phyloP scores from a whole-genome alignment of 768 basidiomycete genomes.

The Boletus sp. region DNA sequence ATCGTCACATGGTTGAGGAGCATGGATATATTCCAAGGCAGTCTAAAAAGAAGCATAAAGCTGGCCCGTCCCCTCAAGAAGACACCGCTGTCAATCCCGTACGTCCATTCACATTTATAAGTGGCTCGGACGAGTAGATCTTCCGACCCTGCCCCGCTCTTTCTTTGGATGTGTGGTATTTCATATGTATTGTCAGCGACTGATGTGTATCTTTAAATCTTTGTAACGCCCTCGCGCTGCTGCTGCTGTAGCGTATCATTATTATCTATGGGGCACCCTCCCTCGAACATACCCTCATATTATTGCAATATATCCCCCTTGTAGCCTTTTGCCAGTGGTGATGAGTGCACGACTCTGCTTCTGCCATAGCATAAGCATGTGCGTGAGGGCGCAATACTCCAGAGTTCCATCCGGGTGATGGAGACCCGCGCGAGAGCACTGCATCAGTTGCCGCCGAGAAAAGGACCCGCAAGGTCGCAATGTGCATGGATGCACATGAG shows the following conservation, averaged over 20 bases:
- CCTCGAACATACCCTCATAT: conserved; percentile 16
- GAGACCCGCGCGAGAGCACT: conserved; percentile 6
- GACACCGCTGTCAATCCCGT: conserved; percentile 24
- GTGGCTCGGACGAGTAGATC: conserved; percentile 27
- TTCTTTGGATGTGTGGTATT: conserved; percentile 13
- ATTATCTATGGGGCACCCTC: conserved; percentile 16
- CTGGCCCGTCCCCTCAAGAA: conserved; percentile 30
- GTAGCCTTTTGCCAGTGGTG: conserved; percentile 17
- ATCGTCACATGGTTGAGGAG: conserved; percentile 53
- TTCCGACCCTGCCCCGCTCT: not conserved
- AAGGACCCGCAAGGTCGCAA: not conserved
- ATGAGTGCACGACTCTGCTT: not conserved
- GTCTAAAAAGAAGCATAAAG: conserved; percentile 44
- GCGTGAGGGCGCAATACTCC: not conserved
- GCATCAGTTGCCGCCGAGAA: not conserved
- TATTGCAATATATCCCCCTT: conserved; percentile 11
- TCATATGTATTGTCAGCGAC: conserved; percentile 22
- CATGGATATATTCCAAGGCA: conserved; percentile 52
- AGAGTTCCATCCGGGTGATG: not conserved
- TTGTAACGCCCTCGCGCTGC: conserved; percentile 5
- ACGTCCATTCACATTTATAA: conserved; percentile 33
- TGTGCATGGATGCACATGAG: not conserved
- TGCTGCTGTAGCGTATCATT: conserved; percentile 14
- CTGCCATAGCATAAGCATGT: not conserved
- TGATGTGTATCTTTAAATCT: conserved; percentile 27